Evolutionary conservation across 1,284 basidiomycete species (phyloP).

Genomic region (Ustilago nuda): DNA sequence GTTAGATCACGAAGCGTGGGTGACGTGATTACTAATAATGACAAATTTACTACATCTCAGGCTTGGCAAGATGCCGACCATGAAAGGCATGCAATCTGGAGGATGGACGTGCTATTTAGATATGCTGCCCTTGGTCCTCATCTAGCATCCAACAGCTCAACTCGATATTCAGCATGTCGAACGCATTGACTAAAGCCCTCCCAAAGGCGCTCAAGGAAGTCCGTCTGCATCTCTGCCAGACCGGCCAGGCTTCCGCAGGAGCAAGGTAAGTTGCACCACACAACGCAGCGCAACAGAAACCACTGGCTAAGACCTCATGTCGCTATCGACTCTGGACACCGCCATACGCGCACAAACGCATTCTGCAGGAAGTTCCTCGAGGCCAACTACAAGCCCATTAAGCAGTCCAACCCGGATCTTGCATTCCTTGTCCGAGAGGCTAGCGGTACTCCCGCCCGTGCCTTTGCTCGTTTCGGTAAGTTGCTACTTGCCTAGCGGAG

Average conservation of each 20-base stretch:
- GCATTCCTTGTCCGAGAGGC: slow-evolving; percentile 68
- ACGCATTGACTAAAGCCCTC: slow-evolving; percentile 58
- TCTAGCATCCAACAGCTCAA: slow-evolving; percentile 16
- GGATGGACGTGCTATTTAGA: not conserved
- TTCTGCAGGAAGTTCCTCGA: slow-evolving; percentile 62
- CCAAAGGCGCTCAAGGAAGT: slow-evolving; percentile 67
- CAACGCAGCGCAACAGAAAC: not conserved
- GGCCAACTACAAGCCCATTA: slow-evolving; percentile 64
- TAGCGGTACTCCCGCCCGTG: slow-evolving; percentile 61
- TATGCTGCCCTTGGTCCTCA: not conserved
- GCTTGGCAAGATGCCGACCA: slow-evolving; percentile 6
- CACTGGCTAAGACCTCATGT: slow-evolving; percentile 8
- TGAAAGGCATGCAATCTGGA: slow-evolving; percentile 8
- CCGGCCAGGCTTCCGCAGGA: slow-evolving; percentile 62
- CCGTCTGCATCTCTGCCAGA: slow-evolving; percentile 67
- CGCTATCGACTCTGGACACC: not conserved
- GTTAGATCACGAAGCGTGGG: not conserved
- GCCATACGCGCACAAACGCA: not conserved
- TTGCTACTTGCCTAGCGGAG: slow-evolving; percentile 12
- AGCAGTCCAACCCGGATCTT: slow-evolving; percentile 65
- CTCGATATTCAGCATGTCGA: slow-evolving; percentile 49
- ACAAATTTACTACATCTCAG: slow-evolving; percentile 22
- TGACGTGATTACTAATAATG: slow-evolving; percentile 20
- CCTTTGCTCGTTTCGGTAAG: slow-evolving; percentile 68
- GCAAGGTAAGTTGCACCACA: slow-evolving; percentile 56